Conservation (phyloP, 1,284 basidiomycete species). For the Meripilus lineatus region DNA sequence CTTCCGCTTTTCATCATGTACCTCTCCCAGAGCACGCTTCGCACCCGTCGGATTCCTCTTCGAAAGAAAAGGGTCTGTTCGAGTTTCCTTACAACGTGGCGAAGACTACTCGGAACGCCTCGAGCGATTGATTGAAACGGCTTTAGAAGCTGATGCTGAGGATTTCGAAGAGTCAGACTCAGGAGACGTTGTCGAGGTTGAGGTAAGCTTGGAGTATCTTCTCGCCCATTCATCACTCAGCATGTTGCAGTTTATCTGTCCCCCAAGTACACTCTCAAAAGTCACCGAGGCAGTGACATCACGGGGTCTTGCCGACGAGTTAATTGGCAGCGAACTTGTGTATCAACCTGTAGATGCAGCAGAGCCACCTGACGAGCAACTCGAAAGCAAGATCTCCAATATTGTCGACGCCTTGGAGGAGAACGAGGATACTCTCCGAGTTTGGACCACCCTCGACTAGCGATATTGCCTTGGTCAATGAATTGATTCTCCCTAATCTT, state of each 20-base stretch:
- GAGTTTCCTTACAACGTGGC: slow-evolving; percentile 43
- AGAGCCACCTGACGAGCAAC: slow-evolving; percentile 33
- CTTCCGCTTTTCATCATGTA: background rate
- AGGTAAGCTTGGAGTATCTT: slow-evolving; percentile 30
- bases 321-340: slow-evolving; percentile 52
- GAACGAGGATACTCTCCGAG: slow-evolving; percentile 57
- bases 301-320: slow-evolving; percentile 31
- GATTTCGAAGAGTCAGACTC: slow-evolving; percentile 45
- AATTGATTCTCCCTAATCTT: too few species aligned
- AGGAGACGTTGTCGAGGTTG: slow-evolving; percentile 30
- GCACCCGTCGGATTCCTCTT: slow-evolving; percentile 79
- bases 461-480: too few species aligned
- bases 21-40: slow-evolving; percentile 50
- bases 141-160: slow-evolving; percentile 45
- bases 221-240: background rate
- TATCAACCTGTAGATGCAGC: slow-evolving; percentile 47
- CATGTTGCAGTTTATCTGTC: slow-evolving; percentile 49
- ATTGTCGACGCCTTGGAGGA: slow-evolving; percentile 56
- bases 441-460: slow-evolving; percentile 53
- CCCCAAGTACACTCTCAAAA: slow-evolving; percentile 40
- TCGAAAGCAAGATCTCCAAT: slow-evolving; percentile 35
- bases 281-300: slow-evolving; percentile 39
- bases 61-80: slow-evolving; percentile 61
- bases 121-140: slow-evolving; percentile 48
- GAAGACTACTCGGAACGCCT: slow-evolving; percentile 40